Percentiles rank a stretch among this genome's conserved stretches.
Evolutionary conservation across 257 asterid species (phyloP).

Genomic region (Avicennia marina): DNA sequence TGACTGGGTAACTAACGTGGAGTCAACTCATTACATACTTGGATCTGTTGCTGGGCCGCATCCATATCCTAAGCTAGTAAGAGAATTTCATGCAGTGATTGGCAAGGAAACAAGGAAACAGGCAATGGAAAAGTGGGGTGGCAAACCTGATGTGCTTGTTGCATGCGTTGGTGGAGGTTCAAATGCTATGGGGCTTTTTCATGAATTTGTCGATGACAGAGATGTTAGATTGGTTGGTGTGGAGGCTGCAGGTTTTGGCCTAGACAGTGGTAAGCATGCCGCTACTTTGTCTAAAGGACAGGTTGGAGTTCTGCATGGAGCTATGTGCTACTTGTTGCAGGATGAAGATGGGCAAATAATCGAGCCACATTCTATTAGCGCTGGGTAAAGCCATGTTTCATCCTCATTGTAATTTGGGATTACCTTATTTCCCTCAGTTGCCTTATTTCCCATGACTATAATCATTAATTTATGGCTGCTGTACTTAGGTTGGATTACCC

Average conservation of each 20-base stretch:
- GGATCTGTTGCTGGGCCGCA: conserved; percentile 98
- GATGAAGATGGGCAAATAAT: conserved; percentile 92
- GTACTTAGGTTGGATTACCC: conserved; percentile 73
- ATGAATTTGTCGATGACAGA: conserved; percentile 80
- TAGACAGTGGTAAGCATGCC: conserved; percentile 94
- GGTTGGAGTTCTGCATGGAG: conserved; percentile 91
- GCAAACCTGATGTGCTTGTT: conserved; percentile 77
- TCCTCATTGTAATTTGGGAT: not conserved
- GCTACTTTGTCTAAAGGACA: conserved; percentile 94
- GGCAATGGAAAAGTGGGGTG: conserved; percentile 89
- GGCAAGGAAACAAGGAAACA: conserved; percentile 96
- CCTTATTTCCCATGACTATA: not conserved
- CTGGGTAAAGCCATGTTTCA: conserved; percentile 51
- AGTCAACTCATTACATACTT: conserved; percentile 88
- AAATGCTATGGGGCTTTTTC: conserved; percentile 90
- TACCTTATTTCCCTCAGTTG: not conserved
- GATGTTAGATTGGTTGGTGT: conserved; percentile 88
- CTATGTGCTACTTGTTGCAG: conserved; percentile 93
- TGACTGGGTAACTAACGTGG: conserved; percentile 95
- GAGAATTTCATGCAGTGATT: conserved; percentile 90
- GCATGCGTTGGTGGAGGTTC: conserved; percentile 99
- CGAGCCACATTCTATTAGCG: conserved; percentile 95
- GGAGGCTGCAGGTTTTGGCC: conserved; percentile 94
- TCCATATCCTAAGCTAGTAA: conserved; percentile 95
- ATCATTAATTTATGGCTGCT: conserved; percentile 8